Conservation (phyloP, 1,284 basidiomycete species). For the Ustilago shanxiensis region DNA sequence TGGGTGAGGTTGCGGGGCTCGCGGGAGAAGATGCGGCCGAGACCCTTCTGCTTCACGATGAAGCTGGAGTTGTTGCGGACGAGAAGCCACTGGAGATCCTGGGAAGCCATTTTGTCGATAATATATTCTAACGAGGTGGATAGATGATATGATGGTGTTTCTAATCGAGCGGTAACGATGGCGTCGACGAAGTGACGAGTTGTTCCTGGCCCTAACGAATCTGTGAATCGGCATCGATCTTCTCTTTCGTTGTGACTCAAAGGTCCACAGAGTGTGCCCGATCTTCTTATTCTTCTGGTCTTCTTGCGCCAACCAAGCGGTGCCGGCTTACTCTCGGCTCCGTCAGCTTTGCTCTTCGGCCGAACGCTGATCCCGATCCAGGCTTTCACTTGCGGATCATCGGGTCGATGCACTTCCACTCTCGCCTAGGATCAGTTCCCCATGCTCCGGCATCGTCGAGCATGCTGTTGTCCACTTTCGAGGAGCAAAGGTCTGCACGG, state of each 20-base stretch:
- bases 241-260: background rate
- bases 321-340: background rate
- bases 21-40: slow-evolving; percentile 67
- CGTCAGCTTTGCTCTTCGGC: background rate
- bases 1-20: slow-evolving; percentile 66
- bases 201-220: background rate
- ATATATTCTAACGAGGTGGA: slow-evolving; percentile 9
- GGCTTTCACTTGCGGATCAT: no score
- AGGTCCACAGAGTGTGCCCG: background rate
- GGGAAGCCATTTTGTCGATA: slow-evolving; percentile 56
- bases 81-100: slow-evolving; percentile 70
- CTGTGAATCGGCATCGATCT: slow-evolving; percentile 3
- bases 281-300: background rate
- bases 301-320: background rate
- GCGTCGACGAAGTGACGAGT: background rate
- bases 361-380: background rate
- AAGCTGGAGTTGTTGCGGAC: slow-evolving; percentile 63
- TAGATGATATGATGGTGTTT: slow-evolving; percentile 39
- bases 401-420: background rate
- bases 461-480: no score
- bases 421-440: no score
- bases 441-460: no score
- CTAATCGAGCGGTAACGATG: background rate
- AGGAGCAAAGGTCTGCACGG: no score
- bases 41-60: slow-evolving; percentile 69